Base-by-base conservation (phyloP, 2,329 filamentous ascomycete species). In the Plectosphaerella sp. region DNA sequence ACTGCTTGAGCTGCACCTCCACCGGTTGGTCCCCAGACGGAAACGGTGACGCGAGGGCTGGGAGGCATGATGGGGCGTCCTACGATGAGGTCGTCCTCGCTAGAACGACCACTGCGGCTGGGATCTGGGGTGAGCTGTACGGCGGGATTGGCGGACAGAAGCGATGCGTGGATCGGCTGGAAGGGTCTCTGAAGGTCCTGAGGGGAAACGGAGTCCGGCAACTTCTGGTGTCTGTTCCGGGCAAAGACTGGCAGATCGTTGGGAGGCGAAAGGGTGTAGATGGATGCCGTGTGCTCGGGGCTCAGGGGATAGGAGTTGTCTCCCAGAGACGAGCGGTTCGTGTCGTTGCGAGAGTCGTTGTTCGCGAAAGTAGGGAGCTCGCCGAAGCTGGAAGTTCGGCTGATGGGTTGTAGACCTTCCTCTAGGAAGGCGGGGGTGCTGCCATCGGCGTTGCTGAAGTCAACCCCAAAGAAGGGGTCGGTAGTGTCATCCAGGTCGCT, bases 21-120 rank as follows among this genome's bases (percentile, higher is more conserved):
- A 36, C 61, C 62, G 42, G 65, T 77, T 54, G 70, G 72, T 45
- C 74, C 78, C 76, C 77, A 83, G 56, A 79, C 67, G 1, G 80
- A 83, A 47, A 83, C 77, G 6, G 75, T 81, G 18, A 84, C 77
- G 25, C 73, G 73, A 7, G 80, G 80, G 59, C 80, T 83, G 54
- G 72, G 74, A 33, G 70, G 64, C 73, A 78, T 79, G 50, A 67
- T 60, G 48, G 69, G 59, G 9, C 68, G 60, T 45, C 65, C 64
- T 3, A 71, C 67, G 4, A 66, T 71, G 36, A 72, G 59, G 42
- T 70, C 72, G 61, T 79, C 78, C 60, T 80, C 77, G 54, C 76
- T 79, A 4, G 79, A 78, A 50, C 67, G 70, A 47, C 72, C 73
- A 57, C 72, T 79, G 53, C 70, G 74, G 58, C 73, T 77, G 16